These are phyloP conservation scores for Fusarium succisae DNA, from an alignment of 2,329 filamentous ascomycete genomes.

Conservation along the genomic window DNA sequence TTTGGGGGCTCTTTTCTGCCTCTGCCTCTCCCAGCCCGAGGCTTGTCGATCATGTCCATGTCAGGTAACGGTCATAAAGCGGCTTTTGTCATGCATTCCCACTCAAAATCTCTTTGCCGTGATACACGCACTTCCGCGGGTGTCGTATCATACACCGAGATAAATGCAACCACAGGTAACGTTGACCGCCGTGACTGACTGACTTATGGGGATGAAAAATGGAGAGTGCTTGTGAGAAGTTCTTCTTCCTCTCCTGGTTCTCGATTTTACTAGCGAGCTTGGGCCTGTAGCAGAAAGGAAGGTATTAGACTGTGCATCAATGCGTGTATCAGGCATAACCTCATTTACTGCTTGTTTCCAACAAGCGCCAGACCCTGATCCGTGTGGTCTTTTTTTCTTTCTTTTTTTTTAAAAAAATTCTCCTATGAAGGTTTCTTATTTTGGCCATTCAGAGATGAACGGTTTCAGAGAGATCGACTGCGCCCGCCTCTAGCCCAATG, in stretches of 20 bases:
- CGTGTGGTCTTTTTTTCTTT: conserved; percentile 2
- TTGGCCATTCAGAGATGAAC: conserved; percentile 16
- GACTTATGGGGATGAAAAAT: conserved; percentile 1
- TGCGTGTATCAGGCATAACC: conserved; percentile 14
- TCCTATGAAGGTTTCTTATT: neutral
- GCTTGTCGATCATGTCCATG: conserved; percentile 24
- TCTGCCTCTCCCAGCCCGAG: conserved; percentile 2
- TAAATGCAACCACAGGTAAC: conserved; percentile 6
- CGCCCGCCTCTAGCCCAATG: conserved; percentile 11
- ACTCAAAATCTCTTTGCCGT: conserved; percentile 17
- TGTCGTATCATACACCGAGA: neutral
- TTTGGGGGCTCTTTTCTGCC: neutral
- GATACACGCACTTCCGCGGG: conserved; percentile 23
- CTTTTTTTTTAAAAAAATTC: neutral
- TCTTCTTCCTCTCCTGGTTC: neutral
- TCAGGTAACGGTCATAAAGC: conserved; percentile 22
- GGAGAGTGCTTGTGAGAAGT: neutral
- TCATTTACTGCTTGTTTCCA: conserved; percentile 5
- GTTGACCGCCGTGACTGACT: neutral
- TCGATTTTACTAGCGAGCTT: conserved; percentile 23
- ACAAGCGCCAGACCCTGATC: conserved; percentile 24
- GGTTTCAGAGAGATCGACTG: conserved; percentile 22
- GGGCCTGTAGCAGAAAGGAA: conserved; percentile 11
- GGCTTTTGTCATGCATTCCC: conserved; percentile 22
- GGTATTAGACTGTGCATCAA: conserved; percentile 19